phyloP scores from a whole-genome alignment of 176 grass and related monocot genomes.

The Avena atlantica region DNA sequence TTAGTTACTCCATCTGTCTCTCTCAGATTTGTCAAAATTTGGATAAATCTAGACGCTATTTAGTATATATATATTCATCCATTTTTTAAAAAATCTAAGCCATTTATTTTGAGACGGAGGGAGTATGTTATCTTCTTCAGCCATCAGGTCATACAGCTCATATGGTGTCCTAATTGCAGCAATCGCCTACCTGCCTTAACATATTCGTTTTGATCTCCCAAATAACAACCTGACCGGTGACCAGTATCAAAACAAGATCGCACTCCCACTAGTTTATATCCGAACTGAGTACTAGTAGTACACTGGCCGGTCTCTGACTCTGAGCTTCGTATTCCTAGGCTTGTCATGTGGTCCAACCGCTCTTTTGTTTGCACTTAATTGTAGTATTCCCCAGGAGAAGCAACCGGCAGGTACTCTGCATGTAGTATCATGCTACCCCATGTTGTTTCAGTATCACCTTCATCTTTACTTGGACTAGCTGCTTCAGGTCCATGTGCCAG shows the following conservation, averaged over 20 bases:
- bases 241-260: conserved; percentile 13
- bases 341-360: conserved; percentile 14
- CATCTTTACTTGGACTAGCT: neutral
- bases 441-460: neutral
- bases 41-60: too few species aligned
- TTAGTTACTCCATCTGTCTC: too few species aligned
- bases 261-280: neutral
- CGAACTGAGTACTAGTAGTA: neutral
- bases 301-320: neutral
- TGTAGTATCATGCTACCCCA: neutral
- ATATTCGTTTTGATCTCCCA: conserved; percentile 30
- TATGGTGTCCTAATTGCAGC: neutral
- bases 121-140: neutral
- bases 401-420: conserved; percentile 39
- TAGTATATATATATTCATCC: too few species aligned
- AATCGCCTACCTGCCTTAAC: neutral
- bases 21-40: too few species aligned
- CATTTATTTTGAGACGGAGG: too few species aligned
- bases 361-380: neutral
- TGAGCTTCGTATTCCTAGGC: neutral
- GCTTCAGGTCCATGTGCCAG: conserved; percentile 23
- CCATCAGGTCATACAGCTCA: neutral
- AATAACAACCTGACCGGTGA: neutral
- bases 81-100: too few species aligned
- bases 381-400: neutral